Conservation (phyloP, 192 early-diverging fungal species). For the Funneliformis geosporum region DNA sequence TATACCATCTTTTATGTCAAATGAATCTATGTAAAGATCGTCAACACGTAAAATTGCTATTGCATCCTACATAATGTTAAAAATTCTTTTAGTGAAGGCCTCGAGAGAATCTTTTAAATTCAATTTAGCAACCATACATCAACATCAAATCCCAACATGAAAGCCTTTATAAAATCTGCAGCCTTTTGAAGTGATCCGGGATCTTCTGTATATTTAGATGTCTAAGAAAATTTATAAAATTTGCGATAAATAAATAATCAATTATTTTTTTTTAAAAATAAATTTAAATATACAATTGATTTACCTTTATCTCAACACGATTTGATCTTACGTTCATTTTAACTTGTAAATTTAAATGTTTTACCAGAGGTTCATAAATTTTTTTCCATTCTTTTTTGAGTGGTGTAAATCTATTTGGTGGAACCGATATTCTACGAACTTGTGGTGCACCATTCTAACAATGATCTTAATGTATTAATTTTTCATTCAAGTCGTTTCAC, state of each 20-base stretch:
- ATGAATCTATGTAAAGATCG: constrained; percentile 94
- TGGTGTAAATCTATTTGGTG: constrained; percentile 90
- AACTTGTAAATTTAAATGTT: constrained; percentile 94
- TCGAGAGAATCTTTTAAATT: too few relatives aligned
- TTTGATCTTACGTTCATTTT: constrained; percentile 91
- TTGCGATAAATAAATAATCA: not conserved
- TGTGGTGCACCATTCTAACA: constrained; percentile 44
- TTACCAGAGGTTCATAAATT: constrained; percentile 95
- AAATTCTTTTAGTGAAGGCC: not conserved
- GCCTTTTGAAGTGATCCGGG: constrained; percentile 92
- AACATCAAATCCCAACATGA: constrained; percentile 89
- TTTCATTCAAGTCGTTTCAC: too few relatives aligned
- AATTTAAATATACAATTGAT: not conserved
- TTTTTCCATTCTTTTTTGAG: constrained; percentile 93
- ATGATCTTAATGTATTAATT: not conserved
- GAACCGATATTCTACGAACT: constrained; percentile 85
- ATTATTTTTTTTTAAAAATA: not conserved
- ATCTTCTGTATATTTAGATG: constrained; percentile 83
- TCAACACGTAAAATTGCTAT: constrained; percentile 93
- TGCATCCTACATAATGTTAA: constrained; percentile 66
- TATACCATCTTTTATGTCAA: constrained; percentile 91
- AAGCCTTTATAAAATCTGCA: constrained; percentile 95
- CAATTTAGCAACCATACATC: constrained; percentile 38
- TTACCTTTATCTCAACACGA: constrained; percentile 84
- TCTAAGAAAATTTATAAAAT: constrained; percentile 39